Evolutionary conservation across 1,284 basidiomycete genomes (phyloP).

Genomic region (Melampsora americana): DNA sequence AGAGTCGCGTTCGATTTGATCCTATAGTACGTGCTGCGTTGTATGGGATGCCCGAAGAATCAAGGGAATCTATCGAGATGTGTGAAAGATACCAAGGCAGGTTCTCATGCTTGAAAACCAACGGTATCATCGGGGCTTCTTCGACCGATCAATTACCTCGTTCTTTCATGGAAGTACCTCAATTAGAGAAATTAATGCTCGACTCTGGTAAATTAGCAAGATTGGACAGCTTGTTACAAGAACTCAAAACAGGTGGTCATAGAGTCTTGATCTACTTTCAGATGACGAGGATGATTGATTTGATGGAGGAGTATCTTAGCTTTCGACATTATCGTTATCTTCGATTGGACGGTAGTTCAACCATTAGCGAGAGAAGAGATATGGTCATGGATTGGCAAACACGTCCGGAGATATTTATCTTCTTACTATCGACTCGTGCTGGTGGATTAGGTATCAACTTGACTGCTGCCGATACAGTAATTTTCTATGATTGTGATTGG

Average conservation of each 20-base stretch:
- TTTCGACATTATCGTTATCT: slow-evolving; percentile 98
- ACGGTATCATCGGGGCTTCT: slow-evolving; percentile 70
- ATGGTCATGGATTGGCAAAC: slow-evolving; percentile 99
- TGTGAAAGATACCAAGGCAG: slow-evolving; percentile 60
- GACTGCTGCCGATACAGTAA: slow-evolving; percentile 93
- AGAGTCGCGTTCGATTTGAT: slow-evolving; percentile 60
- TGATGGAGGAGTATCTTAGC: slow-evolving; percentile 98
- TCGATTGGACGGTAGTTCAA: slow-evolving; percentile 88
- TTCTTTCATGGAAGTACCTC: slow-evolving; percentile 86
- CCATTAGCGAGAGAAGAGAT: slow-evolving; percentile 91
- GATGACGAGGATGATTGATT: slow-evolving; percentile 99
- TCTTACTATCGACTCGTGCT: slow-evolving; percentile 91
- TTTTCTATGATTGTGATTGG: slow-evolving; percentile 99
- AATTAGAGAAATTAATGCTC: slow-evolving; percentile 90
- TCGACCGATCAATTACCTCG: slow-evolving; percentile 72
- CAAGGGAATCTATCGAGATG: slow-evolving; percentile 65
- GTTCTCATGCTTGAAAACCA: slow-evolving; percentile 65
- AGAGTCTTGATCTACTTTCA: slow-evolving; percentile 98
- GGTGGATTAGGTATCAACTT: slow-evolving; percentile 98
- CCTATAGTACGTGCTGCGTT: slow-evolving; percentile 70
- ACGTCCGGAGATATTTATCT: slow-evolving; percentile 89
- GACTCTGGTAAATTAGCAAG: slow-evolving; percentile 95
- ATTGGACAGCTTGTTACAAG: slow-evolving; percentile 80
- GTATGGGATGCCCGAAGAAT: slow-evolving; percentile 75
- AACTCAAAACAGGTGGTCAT: slow-evolving; percentile 89